Percentiles rank a stretch among this genome's conserved stretches.
Evolutionary conservation across 176 grass and related monocot species (phyloP).

Genomic region (Carex parvula): DNA sequence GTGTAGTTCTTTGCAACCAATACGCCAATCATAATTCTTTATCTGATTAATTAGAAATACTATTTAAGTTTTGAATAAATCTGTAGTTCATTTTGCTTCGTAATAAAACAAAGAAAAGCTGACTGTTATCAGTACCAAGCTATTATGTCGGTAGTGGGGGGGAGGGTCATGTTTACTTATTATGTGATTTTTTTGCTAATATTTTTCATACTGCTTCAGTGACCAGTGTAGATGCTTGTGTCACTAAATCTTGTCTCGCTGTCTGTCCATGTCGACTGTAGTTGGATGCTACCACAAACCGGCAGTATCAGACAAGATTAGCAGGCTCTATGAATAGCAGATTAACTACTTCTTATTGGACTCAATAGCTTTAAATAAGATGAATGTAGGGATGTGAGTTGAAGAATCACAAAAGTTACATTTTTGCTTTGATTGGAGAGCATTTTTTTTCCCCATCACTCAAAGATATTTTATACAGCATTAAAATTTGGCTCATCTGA

Average conservation of each 20-base stretch:
- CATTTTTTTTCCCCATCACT: neutral
- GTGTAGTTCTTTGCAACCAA: neutral
- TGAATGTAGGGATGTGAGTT: neutral
- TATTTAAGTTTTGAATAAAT: neutral
- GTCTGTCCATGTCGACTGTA: neutral
- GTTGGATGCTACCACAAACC: neutral
- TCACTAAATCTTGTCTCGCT: neutral
- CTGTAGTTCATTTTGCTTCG: neutral
- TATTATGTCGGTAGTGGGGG: neutral
- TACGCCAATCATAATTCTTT: neutral
- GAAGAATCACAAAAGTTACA: neutral
- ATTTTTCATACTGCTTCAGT: neutral
- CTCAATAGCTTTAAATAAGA: neutral
- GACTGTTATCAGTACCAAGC: neutral
- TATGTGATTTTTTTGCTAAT: neutral
- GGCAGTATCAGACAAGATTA: slow-evolving; percentile 16
- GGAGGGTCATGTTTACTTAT: neutral
- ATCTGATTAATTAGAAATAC: neutral
- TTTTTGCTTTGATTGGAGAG: neutral
- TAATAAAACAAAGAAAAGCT: neutral
- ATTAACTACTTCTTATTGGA: neutral
- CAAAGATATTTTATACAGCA: neutral
- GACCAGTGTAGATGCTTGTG: neutral
- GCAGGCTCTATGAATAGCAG: neutral
- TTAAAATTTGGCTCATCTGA: neutral